phyloP scores from a whole-genome alignment of 495 filamentous ascomycete species.

The Lasiosphaeriaceae sp. region DNA sequence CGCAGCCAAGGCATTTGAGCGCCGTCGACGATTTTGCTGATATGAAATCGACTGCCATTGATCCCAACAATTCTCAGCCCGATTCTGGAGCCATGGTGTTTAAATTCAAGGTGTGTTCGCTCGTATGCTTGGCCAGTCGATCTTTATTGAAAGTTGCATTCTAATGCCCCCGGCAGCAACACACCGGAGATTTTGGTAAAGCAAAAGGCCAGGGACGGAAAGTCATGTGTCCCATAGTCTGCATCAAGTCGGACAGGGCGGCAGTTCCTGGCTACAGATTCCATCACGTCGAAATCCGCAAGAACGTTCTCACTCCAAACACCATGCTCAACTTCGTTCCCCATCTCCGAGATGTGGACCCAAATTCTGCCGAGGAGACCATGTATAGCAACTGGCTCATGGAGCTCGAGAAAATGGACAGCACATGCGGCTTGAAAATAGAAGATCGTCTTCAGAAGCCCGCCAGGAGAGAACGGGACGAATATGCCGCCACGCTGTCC shows the following conservation, averaged over 20 bases:
- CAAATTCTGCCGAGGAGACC: conserved; percentile 36
- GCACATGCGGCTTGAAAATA: conserved; percentile 43
- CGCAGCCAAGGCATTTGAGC: conserved; percentile 30
- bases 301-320: conserved; percentile 46
- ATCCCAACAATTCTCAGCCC: conserved; percentile 5
- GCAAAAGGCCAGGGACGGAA: conserved; percentile 36
- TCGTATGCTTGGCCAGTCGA: neutral
- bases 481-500: conserved; percentile 39
- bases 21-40: conserved; percentile 37
- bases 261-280: conserved; percentile 41
- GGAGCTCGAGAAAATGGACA: conserved; percentile 47
- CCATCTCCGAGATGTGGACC: conserved; percentile 44
- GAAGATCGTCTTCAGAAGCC: conserved; percentile 37
- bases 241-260: conserved; percentile 38
- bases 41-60: conserved; percentile 25
- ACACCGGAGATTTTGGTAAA: conserved; percentile 29
- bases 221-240: conserved; percentile 26
- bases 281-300: conserved; percentile 48
- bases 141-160: neutral
- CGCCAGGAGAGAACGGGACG: conserved; percentile 36
- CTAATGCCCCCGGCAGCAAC: conserved; percentile 22
- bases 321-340: conserved; percentile 48
- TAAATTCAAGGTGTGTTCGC: conserved; percentile 34
- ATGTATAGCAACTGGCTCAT: conserved; percentile 44
- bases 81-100: conserved; percentile 24